Base-by-base conservation (phyloP, 2,329 filamentous ascomycete species). In the Hypoxylon sp. region DNA sequence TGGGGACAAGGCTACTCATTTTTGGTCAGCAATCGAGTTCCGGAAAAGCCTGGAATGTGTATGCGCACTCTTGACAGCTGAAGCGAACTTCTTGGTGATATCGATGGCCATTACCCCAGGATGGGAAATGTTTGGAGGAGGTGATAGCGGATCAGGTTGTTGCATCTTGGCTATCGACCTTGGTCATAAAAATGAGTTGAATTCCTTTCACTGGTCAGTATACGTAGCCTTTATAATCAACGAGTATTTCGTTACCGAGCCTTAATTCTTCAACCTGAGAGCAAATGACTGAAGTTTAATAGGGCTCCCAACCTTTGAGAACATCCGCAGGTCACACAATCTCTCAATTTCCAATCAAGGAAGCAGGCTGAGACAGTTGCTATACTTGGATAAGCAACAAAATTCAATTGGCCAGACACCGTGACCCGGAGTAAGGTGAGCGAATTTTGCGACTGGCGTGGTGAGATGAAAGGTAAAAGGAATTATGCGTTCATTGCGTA, bases 1-100 rank as follows among this genome's bases (percentile, higher is more conserved):
- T 6, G 91, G 88, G 48, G 86, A 81, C 61, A 98, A 82, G 67
- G 88, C 94, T 97, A 67, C 45, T 47, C 19, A 43, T 50, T 16
- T 50, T 16, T 23, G 21, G 67, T 80, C 55, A 81, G 75, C 67
- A 57, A 23, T 11, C 14, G 23, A 47, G 30, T 23, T 27, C 6
- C 3, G 11, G 16, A 8, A 37, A 34, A 16, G 27, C 4, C 14
- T 30, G 14, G 34, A 54, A n/a, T 21, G 8, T n/a, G 50, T 62
- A 16, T 12, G 66, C 83, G 54, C 77, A 90, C 88, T 81, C 56
- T 82, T 79, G 23, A 84, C 82, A 9, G 88, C 88, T 21, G 81
- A 73, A 5, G 77, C 75, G 71, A 90, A 90, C 66, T 81, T 81
- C 16, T 82, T 75, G 1, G 88, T 90, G 55, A 91, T 87, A 71